Evolutionary conservation across 441 rosid species (phyloP), one percentile per base, ranked within the genome.

Genomic region (Omphalea diandra): DNA sequence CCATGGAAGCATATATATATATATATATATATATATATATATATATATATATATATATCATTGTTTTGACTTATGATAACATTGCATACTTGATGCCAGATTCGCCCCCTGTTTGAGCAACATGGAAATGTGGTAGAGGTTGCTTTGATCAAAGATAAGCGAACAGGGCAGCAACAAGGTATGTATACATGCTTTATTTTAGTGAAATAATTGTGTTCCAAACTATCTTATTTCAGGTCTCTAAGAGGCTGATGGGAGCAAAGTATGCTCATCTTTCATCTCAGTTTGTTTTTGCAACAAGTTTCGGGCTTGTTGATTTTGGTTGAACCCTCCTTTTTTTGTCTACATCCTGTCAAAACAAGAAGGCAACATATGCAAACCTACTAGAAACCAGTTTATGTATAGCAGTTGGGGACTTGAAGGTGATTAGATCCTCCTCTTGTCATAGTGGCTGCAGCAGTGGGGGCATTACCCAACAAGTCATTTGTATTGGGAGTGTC

Each of bases 141-240:
- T 77, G 98, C 99, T 65, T 73, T 91, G 82, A 91, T 96, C 82
- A 96, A 86, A 81, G 99, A 96, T 78, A 96, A 91, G 84, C 88
- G 85, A 83, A 93, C 99, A 35, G 99, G 98, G 54, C 98, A 86
- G 70, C 99, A 90, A 73, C 98, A 91, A 90, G 98, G 98, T 96
- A 88, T 65, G 88, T 71, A 71, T 68, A 20, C 59, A 70, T 79
- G 65, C 76, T 72, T 63, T 84, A n/a, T 82, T 82, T 76, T 63
- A 43, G 65, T 81, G 67, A 73, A 80, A 75, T 83, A 70, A 78
- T 80, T 71, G n/a, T n/a, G 80, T 79, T 80, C 82, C 80, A 65
- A 81, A 67, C 76, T 75, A 82, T 84, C 83, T 77, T 65, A 69
- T 88, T 90, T 90, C 93, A 90, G 97, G 97, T 89, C 84, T 84